phyloP scores from a whole-genome alignment of 768 basidiomycete species.

The Rhodosporidiobolus sp. region DNA sequence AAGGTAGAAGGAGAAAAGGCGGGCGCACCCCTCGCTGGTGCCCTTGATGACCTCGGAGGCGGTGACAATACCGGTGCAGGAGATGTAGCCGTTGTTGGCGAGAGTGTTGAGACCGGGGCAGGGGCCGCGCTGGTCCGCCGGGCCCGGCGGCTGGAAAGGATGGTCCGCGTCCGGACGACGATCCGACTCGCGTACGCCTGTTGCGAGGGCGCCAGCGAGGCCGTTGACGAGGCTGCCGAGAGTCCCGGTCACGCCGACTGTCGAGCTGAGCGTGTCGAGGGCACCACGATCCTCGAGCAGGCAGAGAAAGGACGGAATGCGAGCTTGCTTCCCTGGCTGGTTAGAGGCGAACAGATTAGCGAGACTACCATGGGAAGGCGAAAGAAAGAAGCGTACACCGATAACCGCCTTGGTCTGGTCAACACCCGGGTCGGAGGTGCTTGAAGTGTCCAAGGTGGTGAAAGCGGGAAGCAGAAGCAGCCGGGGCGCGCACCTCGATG shows the following conservation, averaged over 20 bases:
- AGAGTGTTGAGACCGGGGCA: background rate
- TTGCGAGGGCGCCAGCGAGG: background rate
- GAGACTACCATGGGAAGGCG: too few relatives aligned
- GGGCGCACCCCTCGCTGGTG: background rate
- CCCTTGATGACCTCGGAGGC: constrained; percentile 13
- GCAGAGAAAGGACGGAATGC: too few relatives aligned
- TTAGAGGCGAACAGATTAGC: too few relatives aligned
- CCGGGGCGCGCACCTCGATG: too few relatives aligned
- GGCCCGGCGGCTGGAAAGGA: background rate
- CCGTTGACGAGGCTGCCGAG: background rate
- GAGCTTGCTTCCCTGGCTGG: too few relatives aligned
- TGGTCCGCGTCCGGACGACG: constrained; percentile 1
- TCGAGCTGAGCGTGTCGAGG: too few relatives aligned
- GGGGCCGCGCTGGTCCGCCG: background rate
- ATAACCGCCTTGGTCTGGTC: too few relatives aligned
- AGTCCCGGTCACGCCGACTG: background rate
- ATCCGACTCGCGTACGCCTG: background rate
- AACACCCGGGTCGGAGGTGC: too few relatives aligned
- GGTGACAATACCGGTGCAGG: background rate
- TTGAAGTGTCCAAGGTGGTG: too few relatives aligned
- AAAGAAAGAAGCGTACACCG: too few relatives aligned
- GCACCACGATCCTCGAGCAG: too few relatives aligned
- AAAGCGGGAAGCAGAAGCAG: too few relatives aligned
- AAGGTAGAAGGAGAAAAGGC: background rate
- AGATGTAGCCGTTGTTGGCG: constrained; percentile 1